Evolutionary conservation across 2,329 filamentous ascomycete species (phyloP).

Genomic region (Knoxdaviesia capensis): DNA sequence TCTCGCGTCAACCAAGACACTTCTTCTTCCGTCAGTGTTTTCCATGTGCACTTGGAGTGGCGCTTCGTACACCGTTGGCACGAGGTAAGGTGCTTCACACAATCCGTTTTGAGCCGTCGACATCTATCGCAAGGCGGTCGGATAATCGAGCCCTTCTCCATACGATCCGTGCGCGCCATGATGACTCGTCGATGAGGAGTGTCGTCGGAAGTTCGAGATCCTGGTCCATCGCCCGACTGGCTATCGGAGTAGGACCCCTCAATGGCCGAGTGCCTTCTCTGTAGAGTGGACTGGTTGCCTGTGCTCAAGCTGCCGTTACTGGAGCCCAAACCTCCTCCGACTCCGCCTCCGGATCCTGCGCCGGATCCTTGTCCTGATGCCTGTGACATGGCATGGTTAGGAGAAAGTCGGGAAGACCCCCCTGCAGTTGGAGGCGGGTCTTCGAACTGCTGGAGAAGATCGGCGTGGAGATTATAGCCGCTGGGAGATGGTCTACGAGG

Average conservation of each 20-base stretch:
- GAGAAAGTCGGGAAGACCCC: too few relatives aligned
- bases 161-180: conserved; percentile 53
- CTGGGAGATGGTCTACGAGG: neutral
- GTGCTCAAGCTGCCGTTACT: too few relatives aligned
- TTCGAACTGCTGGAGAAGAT: conserved; percentile 33
- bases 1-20: conserved; percentile 5
- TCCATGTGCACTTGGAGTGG: conserved; percentile 77
- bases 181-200: conserved; percentile 31
- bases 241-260: too few relatives aligned
- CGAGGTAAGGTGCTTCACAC: conserved; percentile 68
- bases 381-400: too few relatives aligned
- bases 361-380: too few relatives aligned
- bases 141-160: conserved; percentile 54
- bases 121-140: conserved; percentile 73
- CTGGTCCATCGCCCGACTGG: too few relatives aligned
- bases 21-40: conserved; percentile 58
- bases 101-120: conserved; percentile 59
- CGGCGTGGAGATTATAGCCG: conserved; percentile 27
- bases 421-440: neutral
- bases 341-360: conserved; percentile 7
- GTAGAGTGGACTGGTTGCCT: too few relatives aligned
- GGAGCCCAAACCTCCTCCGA: conserved; percentile 6
- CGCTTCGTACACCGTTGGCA: conserved; percentile 81
- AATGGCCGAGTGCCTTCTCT: too few relatives aligned
- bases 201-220: neutral